Evolutionary conservation across 1,284 basidiomycete genomes (phyloP).

Genomic region (Melanopsichium pennsylvanicum): DNA sequence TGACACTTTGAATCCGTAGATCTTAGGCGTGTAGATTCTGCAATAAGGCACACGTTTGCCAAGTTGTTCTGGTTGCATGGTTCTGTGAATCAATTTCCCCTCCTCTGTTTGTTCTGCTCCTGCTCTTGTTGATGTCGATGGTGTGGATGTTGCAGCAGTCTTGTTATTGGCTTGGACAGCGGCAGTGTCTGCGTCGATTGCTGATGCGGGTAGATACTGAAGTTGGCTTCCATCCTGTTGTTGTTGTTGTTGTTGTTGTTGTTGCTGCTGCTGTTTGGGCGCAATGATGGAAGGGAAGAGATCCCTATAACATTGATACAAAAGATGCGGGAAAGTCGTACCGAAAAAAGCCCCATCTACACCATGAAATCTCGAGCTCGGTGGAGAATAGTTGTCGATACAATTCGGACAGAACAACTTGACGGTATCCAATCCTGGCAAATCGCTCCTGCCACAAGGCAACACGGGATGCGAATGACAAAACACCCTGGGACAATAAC

Average conservation of each 20-base stretch:
- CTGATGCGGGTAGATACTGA: background rate
- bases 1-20: constrained; percentile 79
- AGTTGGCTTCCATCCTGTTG: background rate
- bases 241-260: constrained; percentile 73
- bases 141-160: too few relatives aligned
- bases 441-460: constrained; percentile 92
- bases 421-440: constrained; percentile 97
- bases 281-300: constrained; percentile 60
- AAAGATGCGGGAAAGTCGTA: constrained; percentile 94
- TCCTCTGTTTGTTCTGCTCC: background rate
- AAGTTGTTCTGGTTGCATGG: constrained; percentile 47
- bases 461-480: constrained; percentile 89
- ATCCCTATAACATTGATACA: constrained; percentile 92
- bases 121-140: too few relatives aligned
- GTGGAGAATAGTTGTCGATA: constrained; percentile 94
- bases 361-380: constrained; percentile 91
- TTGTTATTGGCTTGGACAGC: too few relatives aligned
- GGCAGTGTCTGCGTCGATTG: too few relatives aligned
- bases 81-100: constrained; percentile 10
- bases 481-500: constrained; percentile 93
- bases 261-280: constrained; percentile 67
- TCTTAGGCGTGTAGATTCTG: constrained; percentile 85
- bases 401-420: constrained; percentile 99
- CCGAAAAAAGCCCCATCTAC: constrained; percentile 99
- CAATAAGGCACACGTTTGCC: constrained; percentile 47